Percentiles rank a stretch among this genome's conserved stretches.
These are phyloP conservation scores for Rachicladosporium sp. DNA, from an alignment of 2,329 filamentous ascomycete species.

Conservation along the genomic window DNA sequence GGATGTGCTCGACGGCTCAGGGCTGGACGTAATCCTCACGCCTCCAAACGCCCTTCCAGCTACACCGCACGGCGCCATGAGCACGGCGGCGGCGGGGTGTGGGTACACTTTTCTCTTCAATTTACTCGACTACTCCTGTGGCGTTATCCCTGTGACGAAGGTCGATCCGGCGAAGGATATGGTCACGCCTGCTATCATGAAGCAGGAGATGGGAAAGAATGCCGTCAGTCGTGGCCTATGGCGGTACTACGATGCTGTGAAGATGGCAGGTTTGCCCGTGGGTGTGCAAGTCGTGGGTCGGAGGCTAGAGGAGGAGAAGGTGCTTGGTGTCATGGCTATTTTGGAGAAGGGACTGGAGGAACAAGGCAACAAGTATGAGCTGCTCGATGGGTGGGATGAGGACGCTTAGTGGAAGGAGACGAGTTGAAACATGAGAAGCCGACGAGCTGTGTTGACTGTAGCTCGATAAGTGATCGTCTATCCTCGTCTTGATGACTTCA, in stretches of 20 bases:
- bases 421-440: no score
- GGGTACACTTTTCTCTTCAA: constrained; percentile 94
- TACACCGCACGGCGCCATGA: constrained; percentile 76
- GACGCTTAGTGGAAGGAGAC: not conserved
- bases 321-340: constrained; percentile 65
- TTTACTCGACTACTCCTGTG: constrained; percentile 72
- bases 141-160: constrained; percentile 73
- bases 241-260: constrained; percentile 67
- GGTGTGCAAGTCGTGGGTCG: constrained; percentile 74
- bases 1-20: constrained; percentile 13
- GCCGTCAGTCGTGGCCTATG: constrained; percentile 73
- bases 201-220: constrained; percentile 49
- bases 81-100: constrained; percentile 70
- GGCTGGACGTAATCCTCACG: constrained; percentile 64
- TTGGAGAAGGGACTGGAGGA: constrained; percentile 61
- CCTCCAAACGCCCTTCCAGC: constrained; percentile 87
- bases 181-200: constrained; percentile 48
- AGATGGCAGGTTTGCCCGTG: constrained; percentile 80
- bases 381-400: constrained; percentile 27
- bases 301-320: constrained; percentile 76
- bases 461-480: no score
- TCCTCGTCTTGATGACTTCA: no score
- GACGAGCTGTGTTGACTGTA: no score
- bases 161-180: constrained; percentile 60
- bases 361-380: constrained; percentile 37